Evolutionary conservation across 306 rosid genomes (phyloP).

Genomic region (Cyclanthera cordifolia): DNA sequence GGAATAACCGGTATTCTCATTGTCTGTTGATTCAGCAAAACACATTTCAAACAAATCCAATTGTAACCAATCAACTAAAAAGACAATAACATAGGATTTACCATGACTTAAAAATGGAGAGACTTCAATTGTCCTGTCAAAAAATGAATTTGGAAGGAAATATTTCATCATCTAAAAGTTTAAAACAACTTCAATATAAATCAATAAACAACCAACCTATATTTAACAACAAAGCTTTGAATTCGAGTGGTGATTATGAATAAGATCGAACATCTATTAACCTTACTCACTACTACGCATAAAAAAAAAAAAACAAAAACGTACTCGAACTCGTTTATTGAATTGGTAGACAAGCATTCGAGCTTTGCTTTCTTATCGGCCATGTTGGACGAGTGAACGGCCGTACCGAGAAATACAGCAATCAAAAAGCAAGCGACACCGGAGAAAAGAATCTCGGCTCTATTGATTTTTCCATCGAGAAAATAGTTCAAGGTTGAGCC

Average conservation of each 20-base stretch:
- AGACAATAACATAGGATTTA: too few relatives aligned
- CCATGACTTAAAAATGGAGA: too few relatives aligned
- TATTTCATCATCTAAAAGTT: too few relatives aligned
- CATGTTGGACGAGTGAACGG: slow-evolving; percentile 69
- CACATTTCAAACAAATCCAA: too few relatives aligned
- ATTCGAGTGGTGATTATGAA: too few relatives aligned
- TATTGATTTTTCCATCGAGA: slow-evolving; percentile 65
- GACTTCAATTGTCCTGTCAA: not conserved
- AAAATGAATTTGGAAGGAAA: not conserved
- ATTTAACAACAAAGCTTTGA: too few relatives aligned
- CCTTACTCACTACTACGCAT: too few relatives aligned
- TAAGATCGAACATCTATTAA: too few relatives aligned
- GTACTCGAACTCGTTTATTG: slow-evolving; percentile 30
- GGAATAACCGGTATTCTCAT: slow-evolving; percentile 28
- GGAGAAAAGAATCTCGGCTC: slow-evolving; percentile 71
- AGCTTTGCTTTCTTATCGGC: slow-evolving; percentile 67
- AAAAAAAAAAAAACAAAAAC: too few relatives aligned
- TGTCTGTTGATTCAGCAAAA: slow-evolving; percentile 26
- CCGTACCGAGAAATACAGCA: slow-evolving; percentile 72
- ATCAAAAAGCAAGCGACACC: slow-evolving; percentile 82
- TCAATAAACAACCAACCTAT: too few relatives aligned
- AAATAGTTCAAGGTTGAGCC: slow-evolving; percentile 82
- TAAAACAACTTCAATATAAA: too few relatives aligned
- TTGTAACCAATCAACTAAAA: too few relatives aligned
- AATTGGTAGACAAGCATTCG: slow-evolving; percentile 18